These are phyloP conservation scores for Phytopythium oedochilum DNA, from an alignment of 352 stramenopile genomes.

Conservation along the genomic window DNA sequence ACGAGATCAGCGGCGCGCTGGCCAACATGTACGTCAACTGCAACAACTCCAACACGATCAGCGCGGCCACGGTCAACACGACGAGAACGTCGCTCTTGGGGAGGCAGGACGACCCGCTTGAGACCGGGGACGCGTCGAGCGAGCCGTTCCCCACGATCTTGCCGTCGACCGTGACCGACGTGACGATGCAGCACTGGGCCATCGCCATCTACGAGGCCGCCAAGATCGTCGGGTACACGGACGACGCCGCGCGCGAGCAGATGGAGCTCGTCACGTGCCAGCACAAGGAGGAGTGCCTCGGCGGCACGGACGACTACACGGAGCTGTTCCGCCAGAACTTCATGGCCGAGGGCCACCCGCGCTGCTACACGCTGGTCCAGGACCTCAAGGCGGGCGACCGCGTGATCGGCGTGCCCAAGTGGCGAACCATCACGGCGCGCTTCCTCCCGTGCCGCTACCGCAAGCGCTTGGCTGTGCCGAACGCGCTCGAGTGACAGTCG, in stretches of 20 bases:
- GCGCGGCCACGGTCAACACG: constrained; percentile 5
- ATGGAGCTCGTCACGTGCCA: constrained; percentile 53
- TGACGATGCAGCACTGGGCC: constrained; percentile 32
- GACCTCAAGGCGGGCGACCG: constrained; percentile 22
- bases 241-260: constrained; percentile 28
- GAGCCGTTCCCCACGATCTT: constrained; percentile 11
- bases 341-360: constrained; percentile 34
- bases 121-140: background rate
- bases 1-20: constrained; percentile 37
- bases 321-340: constrained; percentile 43
- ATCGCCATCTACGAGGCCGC: constrained; percentile 46
- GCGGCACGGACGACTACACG: constrained; percentile 36
- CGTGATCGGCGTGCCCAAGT: constrained; percentile 46
- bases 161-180: constrained; percentile 15
- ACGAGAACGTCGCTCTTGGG: constrained; percentile 1
- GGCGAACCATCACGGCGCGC: constrained; percentile 26
- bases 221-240: constrained; percentile 35
- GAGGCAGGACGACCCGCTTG: too few relatives aligned
- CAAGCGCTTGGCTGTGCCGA: background rate
- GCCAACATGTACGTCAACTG: constrained; percentile 52
- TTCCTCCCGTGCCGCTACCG: constrained; percentile 28
- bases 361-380: constrained; percentile 40
- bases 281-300: constrained; percentile 47
- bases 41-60: constrained; percentile 24
- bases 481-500: background rate